Conservation (phyloP, 768 basidiomycete species). For the Strobilomyces dryophilus region DNA sequence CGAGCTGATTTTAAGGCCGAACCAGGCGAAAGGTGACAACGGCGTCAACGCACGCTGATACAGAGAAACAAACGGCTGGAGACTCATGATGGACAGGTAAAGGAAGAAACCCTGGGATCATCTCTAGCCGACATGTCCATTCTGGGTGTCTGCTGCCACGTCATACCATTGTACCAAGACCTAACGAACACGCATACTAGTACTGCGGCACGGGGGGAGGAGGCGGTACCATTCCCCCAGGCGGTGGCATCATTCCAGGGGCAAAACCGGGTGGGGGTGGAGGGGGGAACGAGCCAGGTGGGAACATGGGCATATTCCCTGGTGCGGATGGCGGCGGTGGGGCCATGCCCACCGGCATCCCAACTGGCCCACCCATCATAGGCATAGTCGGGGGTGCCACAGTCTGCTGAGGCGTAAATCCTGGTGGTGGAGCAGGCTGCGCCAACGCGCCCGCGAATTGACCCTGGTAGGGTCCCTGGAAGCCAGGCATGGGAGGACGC, state of each 20-base stretch:
- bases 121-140: neutral
- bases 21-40: slow-evolving; percentile 63
- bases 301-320: slow-evolving; percentile 43
- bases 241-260: slow-evolving; percentile 38
- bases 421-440: slow-evolving; percentile 75
- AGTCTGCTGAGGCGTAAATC: slow-evolving; percentile 71
- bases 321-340: slow-evolving; percentile 24
- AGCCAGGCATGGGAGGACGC: slow-evolving; percentile 64
- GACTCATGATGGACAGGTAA: slow-evolving; percentile 23
- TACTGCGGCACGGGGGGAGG: slow-evolving; percentile 40
- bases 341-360: slow-evolving; percentile 34
- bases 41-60: slow-evolving; percentile 55
- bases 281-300: slow-evolving; percentile 46
- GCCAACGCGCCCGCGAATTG: slow-evolving; percentile 90
- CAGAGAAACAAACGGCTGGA: slow-evolving; percentile 43
- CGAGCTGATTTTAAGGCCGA: slow-evolving; percentile 53
- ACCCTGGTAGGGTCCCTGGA: slow-evolving; percentile 79
- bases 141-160: neutral
- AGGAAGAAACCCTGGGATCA: neutral
- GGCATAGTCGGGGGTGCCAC: slow-evolving; percentile 45
- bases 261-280: slow-evolving; percentile 68
- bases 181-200: slow-evolving; percentile 16
- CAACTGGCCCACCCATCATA: slow-evolving; percentile 33
- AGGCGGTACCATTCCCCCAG: slow-evolving; percentile 38
- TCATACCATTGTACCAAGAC: neutral